Base-by-base conservation (phyloP, 139 green algal genomes). In the Chlorella sp. region DNA sequence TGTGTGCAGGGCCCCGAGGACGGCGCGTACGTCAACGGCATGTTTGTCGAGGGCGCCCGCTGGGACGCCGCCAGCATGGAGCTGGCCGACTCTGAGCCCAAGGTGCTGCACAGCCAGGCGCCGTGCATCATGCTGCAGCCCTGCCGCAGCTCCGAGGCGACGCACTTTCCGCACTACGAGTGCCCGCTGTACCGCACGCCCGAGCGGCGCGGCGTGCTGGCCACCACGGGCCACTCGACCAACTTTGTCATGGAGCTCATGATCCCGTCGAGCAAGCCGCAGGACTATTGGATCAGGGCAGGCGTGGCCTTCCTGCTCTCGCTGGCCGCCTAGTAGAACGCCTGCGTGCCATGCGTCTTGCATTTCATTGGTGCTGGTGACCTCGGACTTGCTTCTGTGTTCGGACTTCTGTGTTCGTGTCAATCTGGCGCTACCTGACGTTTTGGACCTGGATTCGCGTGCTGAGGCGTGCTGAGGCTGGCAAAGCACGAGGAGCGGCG, bases 111-210 rank as follows among this genome's bases (percentile, higher is more conserved):
- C 74, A 81, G 78, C 61, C 69, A 76, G 2, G 84, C 83, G 26
- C 90, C 90, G 1, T 73, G 69, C 32, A 88, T 95, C 71, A 91
- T 85, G 85, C 75, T 95, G 60, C 69, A 79, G 31, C 87, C 90
- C 60, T 84, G 82, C 67, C 67, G 61, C 1, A 51, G 70, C 2
- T 82, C 86, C 30, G 33, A 88, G 55, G 67, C 70, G 30, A 24
- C 67, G 23, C 60, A 60, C 5, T 88, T 84, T 61, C 69, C 70
- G 35, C 85, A 91, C 73, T 96, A 96, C 80, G 83, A 82, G 50
- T 94, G 88, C 77, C 91, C 91, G 23, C 67, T 95, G 49, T 95
- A 95, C 71, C 82, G 89, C 32, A 95, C 90, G 2, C 80, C 78
- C 2, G 90, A 94, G 67, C 73, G 90, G 51, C 78, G 83, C 20